Base-by-base conservation (phyloP, 805 yeast species). In the Lachancea thermotolerans region DNA sequence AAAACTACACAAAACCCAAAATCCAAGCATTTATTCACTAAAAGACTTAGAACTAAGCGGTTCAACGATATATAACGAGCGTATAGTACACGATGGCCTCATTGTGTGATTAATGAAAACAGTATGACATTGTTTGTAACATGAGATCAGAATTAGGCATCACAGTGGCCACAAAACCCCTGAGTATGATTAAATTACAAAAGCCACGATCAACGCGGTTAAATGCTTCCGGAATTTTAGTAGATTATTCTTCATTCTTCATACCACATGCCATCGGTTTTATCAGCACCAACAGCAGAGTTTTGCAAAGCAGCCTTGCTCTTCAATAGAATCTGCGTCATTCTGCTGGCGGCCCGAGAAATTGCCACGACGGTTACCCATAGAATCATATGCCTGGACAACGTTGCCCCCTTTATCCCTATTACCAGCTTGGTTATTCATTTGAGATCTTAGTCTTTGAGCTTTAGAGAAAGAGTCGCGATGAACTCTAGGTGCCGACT, bases 361-460 rank as follows among this genome's bases (percentile, higher is more conserved):
- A 28, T 21, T 30, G 17, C 34, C 41, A 28, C 44, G 45, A 18
- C 51, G 56, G 38, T 49, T 53, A 11, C 62, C 62, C 61, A 59
- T 59, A 3, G 64, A 59, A 37, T 59, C 60, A 41, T 59, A 59
- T 2, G 50, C 29, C 16, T 44, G 50, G 16, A 41, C 39, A 10
- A 43, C 38, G 21, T 35, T 33, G 10, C 39, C 42, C 14, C 25
- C 18, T 28, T 43, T 43, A 31, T 43, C 46, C 34, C 39, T 38
- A 10, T 28, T 18, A 15, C 39, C 46, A n/a, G 47, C 43, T 27
- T 32, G 36, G 11, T 17, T 44, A 40, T 31, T 44, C 42, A 38
- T 38, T 18, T 44, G 47, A 18, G 34, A 31, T 9, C 47, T 36
- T 3, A 39, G 35, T 25, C 43, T 35, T 46, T 44, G 39, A 18